phyloP scores from a whole-genome alignment of 192 early-diverging fungal genomes.

The Dissophora globulifera region DNA sequence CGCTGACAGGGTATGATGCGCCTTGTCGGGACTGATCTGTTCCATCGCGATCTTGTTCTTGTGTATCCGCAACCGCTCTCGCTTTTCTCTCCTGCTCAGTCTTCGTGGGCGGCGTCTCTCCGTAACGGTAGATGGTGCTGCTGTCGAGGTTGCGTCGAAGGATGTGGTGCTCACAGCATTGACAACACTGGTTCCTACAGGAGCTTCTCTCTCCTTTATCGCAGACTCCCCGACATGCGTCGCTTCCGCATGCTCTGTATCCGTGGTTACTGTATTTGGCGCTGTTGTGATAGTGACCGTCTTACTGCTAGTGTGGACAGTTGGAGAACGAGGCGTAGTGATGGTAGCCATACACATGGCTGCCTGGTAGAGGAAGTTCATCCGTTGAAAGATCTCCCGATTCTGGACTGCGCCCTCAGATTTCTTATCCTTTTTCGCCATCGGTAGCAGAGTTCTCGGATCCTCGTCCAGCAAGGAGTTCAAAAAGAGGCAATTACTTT shows the following conservation, averaged over 20 bases:
- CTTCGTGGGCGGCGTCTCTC: not conserved
- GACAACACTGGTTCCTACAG: too few species aligned
- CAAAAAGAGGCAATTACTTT: too few species aligned
- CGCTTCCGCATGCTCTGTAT: too few species aligned
- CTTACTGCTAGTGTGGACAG: not conserved
- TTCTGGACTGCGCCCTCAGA: conserved; percentile 54
- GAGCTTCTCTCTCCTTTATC: too few species aligned
- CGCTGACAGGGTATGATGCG: conserved; percentile 15
- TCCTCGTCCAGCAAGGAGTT: too few species aligned
- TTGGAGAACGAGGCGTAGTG: conserved; percentile 14
- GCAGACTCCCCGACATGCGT: too few species aligned
- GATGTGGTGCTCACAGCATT: too few species aligned
- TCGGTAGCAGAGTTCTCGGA: too few species aligned
- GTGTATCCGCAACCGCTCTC: conserved; percentile 9
- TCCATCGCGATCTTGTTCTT: conserved; percentile 36
- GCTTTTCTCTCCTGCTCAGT: conserved; percentile 19
- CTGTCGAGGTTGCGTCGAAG: not conserved
- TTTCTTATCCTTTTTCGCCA: conserved; percentile 51
- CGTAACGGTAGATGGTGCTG: not conserved
- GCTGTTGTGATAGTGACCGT: not conserved
- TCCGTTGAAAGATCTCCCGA: conserved; percentile 67
- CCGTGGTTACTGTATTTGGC: not conserved
- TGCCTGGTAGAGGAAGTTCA: conserved; percentile 76
- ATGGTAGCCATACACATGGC: conserved; percentile 66
- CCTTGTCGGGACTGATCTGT: conserved; percentile 20